Conservation (phyloP, 2,329 filamentous ascomycete species). For the Verticillium alfalfae region DNA sequence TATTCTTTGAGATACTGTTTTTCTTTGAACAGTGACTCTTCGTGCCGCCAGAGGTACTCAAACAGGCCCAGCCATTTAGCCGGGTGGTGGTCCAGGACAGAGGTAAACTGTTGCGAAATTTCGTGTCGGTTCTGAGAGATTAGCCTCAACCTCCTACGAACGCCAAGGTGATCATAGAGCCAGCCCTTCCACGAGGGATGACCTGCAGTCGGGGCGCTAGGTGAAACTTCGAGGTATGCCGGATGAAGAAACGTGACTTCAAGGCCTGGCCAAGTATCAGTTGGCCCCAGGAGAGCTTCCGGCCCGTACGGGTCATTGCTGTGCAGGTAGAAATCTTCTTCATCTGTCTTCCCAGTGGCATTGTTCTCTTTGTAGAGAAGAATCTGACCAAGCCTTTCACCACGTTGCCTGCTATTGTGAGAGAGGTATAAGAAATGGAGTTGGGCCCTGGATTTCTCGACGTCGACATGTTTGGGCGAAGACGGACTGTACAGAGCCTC, state of each 20-base stretch:
- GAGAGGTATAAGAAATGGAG: slow-evolving; percentile 9
- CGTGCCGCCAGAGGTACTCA: slow-evolving; percentile 1
- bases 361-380: background rate
- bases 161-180: slow-evolving; percentile 2
- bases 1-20: background rate
- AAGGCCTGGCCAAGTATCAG: background rate
- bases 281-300: background rate
- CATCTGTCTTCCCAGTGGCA: background rate
- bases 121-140: background rate
- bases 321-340: slow-evolving; percentile 1
- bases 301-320: background rate
- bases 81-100: slow-evolving; percentile 1
- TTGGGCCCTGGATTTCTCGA: background rate
- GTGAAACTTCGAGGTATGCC: background rate
- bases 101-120: background rate
- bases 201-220: background rate
- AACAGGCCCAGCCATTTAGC: background rate
- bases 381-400: background rate
- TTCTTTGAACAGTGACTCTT: background rate
- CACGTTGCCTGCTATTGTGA: background rate
- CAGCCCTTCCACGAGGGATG: slow-evolving; percentile 3
- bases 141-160: slow-evolving; percentile 1
- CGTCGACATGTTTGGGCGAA: background rate
- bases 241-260: background rate
- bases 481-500: background rate